A percentile compares a stretch with the other conserved stretches of the same genome.
phyloP scores from a whole-genome alignment of 768 basidiomycete genomes.

The Nidularia pulvinata region DNA sequence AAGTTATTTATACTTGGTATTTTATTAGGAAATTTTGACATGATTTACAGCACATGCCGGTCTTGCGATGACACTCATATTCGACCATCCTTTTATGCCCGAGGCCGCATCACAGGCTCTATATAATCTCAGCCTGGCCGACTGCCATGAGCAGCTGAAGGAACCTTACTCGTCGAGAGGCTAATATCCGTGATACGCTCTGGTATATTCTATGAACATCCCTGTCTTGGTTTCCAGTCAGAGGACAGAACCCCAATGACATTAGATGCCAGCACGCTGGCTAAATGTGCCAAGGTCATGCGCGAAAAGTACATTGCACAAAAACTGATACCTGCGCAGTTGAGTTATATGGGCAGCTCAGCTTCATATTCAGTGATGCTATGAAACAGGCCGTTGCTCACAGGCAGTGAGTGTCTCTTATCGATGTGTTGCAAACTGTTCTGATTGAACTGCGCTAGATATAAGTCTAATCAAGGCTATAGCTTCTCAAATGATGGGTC shows the following conservation, averaged over 20 bases:
- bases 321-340: not conserved
- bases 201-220: conserved; percentile 9
- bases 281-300: not conserved
- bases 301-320: not conserved
- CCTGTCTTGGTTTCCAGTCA: conserved; percentile 15
- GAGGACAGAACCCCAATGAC: not conserved
- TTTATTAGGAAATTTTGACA: not conserved
- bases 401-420: not conserved
- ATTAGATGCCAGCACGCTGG: not conserved
- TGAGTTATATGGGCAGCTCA: not conserved
- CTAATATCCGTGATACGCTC: conserved; percentile 15
- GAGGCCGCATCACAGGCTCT: conserved; percentile 2
- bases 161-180: conserved; percentile 8
- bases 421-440: not conserved
- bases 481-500: not conserved
- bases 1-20: not conserved
- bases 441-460: not conserved
- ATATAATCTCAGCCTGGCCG: conserved; percentile 12
- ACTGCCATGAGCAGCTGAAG: conserved; percentile 13
- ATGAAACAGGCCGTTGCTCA: not conserved
- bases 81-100: not conserved
- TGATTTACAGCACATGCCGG: not conserved
- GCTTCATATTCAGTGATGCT: not conserved
- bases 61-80: not conserved
- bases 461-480: not conserved